Conservation (phyloP, 345 rosid species). For the Hibiscus mutabilis region DNA sequence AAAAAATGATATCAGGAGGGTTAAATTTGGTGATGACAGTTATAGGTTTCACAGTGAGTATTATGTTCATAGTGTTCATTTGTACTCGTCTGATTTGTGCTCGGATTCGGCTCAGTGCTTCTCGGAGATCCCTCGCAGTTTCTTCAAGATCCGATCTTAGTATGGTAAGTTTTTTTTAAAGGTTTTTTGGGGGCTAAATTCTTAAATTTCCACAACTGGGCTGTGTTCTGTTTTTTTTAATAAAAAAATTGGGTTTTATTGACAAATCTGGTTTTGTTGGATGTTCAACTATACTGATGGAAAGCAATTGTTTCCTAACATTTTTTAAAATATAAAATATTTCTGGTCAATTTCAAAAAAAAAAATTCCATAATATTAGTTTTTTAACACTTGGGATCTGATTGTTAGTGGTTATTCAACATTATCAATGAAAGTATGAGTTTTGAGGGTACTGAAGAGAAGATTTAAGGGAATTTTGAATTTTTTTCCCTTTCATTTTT, state of each 20-base stretch:
- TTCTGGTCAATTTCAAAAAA: not conserved
- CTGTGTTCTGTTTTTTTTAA: not conserved
- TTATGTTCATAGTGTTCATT: conserved; percentile 71
- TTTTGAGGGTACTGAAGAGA: not conserved
- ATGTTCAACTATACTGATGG: not conserved
- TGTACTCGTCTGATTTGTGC: conserved; percentile 72
- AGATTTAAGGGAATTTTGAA: not conserved
- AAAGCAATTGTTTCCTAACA: not conserved
- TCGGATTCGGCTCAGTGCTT: conserved; percentile 51
- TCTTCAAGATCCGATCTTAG: conserved; percentile 65
- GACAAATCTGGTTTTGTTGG: conserved; percentile 4
- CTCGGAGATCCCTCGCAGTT: conserved; percentile 49
- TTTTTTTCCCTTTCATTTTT: too few species aligned
- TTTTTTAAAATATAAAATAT: not conserved
- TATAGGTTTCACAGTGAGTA: conserved; percentile 70
- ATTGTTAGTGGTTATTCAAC: not conserved
- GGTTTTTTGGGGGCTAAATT: not conserved
- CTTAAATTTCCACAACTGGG: not conserved
- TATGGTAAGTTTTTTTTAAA: conserved; percentile 30
- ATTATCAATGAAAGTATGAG: not conserved
- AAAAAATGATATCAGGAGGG: conserved; percentile 51
- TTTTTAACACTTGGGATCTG: not conserved
- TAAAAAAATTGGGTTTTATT: not conserved
- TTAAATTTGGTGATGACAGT: conserved; percentile 76
- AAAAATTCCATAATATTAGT: not conserved